Evolutionary conservation across 2,329 filamentous ascomycete species (phyloP).

Genomic region (Neophaeococcomyces aloes): DNA sequence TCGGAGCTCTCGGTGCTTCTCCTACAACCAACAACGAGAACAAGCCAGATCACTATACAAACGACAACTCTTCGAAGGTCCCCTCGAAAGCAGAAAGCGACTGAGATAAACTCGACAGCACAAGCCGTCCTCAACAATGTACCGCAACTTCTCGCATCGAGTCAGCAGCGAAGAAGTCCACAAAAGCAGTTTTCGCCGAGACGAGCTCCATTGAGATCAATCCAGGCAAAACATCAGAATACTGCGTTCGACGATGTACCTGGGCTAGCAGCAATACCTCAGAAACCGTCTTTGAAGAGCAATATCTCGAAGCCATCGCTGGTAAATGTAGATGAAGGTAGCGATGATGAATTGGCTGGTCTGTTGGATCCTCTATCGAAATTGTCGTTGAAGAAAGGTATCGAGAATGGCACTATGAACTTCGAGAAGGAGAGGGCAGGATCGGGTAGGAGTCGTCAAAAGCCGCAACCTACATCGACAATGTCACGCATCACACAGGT

Average conservation of each 20-base stretch:
- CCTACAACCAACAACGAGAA: conserved; percentile 13
- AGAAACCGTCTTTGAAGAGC: background rate
- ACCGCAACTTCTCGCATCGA: background rate
- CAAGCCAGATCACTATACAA: conserved; percentile 8
- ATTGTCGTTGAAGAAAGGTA: background rate
- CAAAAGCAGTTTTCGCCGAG: background rate
- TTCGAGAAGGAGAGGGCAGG: conserved; percentile 1
- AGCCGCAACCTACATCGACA: conserved; percentile 2
- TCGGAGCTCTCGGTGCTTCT: conserved; percentile 17
- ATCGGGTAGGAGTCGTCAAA: background rate
- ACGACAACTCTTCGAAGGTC: conserved; percentile 12
- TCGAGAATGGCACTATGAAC: background rate
- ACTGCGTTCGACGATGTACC: background rate
- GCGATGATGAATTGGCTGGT: background rate
- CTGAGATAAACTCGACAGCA: background rate
- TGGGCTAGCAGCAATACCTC: background rate
- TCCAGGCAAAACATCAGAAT: background rate
- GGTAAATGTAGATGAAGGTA: background rate
- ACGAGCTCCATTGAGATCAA: background rate
- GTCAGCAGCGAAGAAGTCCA: conserved; percentile 3
- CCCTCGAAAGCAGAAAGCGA: conserved; percentile 14
- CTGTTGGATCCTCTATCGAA: conserved; percentile 1
- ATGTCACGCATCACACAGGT: conserved; percentile 17
- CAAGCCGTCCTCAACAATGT: background rate
- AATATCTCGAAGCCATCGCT: background rate